Percentiles rank a stretch among this genome's conserved stretches.
These are phyloP conservation scores for Penicillium sp. DNA, from an alignment of 2,329 filamentous ascomycete genomes.

Conservation along the genomic window DNA sequence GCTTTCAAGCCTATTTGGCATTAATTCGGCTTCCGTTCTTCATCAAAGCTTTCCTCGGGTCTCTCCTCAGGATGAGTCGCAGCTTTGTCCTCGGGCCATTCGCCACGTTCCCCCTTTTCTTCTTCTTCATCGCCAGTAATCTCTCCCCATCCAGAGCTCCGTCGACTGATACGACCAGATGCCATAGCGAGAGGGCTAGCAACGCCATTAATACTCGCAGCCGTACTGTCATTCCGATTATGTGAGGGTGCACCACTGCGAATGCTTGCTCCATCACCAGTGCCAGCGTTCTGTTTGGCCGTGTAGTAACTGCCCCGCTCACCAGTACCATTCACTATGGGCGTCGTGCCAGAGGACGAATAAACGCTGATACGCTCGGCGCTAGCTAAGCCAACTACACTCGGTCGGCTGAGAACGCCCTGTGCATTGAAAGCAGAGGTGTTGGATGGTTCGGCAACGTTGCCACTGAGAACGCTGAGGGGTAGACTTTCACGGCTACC, in stretches of 20 bases:
- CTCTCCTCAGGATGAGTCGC: conserved; percentile 18
- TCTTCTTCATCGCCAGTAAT: conserved; percentile 44
- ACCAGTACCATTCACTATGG: conserved; percentile 59
- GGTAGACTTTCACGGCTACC: conserved; percentile 68
- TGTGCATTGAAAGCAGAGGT: conserved; percentile 44
- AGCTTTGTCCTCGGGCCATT: conserved; percentile 41
- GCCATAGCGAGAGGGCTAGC: conserved; percentile 61
- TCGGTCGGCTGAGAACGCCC: conserved; percentile 52
- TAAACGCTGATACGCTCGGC: conserved; percentile 72
- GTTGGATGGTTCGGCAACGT: conserved; percentile 50
- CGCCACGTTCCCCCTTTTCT: conserved; percentile 33
- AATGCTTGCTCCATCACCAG: conserved; percentile 74
- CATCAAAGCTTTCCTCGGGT: conserved; percentile 10
- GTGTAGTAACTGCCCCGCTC: conserved; percentile 84
- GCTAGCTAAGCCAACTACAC: conserved; percentile 58
- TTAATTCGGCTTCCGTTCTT: conserved; percentile 17
- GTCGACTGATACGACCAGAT: conserved; percentile 44
- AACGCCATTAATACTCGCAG: conserved; percentile 68
- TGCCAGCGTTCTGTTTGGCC: conserved; percentile 53
- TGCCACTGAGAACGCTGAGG: conserved; percentile 64
- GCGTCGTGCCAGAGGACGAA: conserved; percentile 70
- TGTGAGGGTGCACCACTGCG: conserved; percentile 79
- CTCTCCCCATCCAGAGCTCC: conserved; percentile 52
- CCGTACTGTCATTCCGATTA: conserved; percentile 78
- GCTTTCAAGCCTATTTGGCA: background rate